These are phyloP conservation scores for Aureobasidium sp. DNA, from an alignment of 2,329 filamentous ascomycete species.

Conservation along the genomic window DNA sequence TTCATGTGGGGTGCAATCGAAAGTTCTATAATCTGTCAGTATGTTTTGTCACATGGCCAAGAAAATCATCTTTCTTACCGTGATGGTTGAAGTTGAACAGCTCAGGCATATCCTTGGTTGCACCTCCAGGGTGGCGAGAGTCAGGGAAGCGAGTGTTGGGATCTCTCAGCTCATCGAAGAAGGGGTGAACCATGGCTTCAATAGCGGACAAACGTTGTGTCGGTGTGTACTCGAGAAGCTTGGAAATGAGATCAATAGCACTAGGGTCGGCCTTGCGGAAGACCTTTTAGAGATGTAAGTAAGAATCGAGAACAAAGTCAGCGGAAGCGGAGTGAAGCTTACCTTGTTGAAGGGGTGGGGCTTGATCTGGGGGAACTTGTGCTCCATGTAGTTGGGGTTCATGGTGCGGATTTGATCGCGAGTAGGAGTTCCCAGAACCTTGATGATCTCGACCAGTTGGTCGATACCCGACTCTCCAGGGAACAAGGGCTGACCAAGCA, in stretches of 20 bases:
- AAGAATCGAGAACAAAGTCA: not conserved
- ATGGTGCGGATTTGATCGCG: constrained; percentile 98
- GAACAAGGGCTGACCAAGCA: constrained; percentile 96
- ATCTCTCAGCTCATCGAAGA: constrained; percentile 95
- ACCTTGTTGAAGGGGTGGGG: constrained; percentile 97
- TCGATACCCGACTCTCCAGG: constrained; percentile 98
- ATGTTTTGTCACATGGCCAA: constrained; percentile 17
- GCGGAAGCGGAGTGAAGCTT: constrained; percentile 17
- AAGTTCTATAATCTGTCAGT: constrained; percentile 57
- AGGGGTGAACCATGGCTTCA: constrained; percentile 95
- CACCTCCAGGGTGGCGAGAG: constrained; percentile 78
- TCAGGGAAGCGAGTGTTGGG: constrained; percentile 87
- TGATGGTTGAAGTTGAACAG: constrained; percentile 93
- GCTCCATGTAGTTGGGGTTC: constrained; percentile 99
- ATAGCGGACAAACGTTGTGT: constrained; percentile 90
- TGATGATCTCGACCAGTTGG: constrained; percentile 98
- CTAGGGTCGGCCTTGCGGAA: constrained; percentile 93
- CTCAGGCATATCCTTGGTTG: constrained; percentile 72
- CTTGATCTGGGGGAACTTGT: constrained; percentile 99
- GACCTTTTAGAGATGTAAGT: constrained; percentile 48
- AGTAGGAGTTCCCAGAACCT: constrained; percentile 92
- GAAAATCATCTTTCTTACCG: constrained; percentile 52
- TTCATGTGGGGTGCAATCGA: constrained; percentile 92
- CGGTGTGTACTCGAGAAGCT: constrained; percentile 91
- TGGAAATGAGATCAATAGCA: constrained; percentile 91